A percentile compares a stretch with the other conserved stretches of the same genome.
Evolutionary conservation across 257 asterid genomes (phyloP).

Genomic region (Rehmannia glutinosa): DNA sequence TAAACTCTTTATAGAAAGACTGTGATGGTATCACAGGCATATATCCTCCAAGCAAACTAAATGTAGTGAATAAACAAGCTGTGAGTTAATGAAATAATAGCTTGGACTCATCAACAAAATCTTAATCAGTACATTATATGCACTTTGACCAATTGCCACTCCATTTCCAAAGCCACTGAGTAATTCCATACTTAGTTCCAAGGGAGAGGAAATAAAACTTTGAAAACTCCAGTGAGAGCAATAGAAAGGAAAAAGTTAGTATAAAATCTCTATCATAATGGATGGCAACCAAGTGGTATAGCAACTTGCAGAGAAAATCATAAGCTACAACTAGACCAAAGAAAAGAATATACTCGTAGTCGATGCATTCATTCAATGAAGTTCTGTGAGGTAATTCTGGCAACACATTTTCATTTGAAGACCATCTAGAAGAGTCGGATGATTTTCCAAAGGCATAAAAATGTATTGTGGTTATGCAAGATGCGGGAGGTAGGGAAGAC

Average conservation of each 20-base stretch:
- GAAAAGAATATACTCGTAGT: not conserved
- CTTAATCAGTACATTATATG: not conserved
- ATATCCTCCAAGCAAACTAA: conserved; percentile 9
- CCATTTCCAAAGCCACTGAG: not conserved
- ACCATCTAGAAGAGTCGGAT: not conserved
- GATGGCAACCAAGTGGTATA: conserved; percentile 6
- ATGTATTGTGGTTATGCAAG: not conserved
- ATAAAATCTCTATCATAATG: not conserved
- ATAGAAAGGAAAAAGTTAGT: not conserved
- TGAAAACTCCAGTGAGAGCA: not conserved
- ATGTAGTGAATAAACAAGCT: not conserved
- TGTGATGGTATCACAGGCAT: conserved; percentile 3
- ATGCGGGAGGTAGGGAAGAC: not conserved
- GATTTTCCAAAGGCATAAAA: not conserved
- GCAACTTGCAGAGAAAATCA: not conserved
- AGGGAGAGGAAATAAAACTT: not conserved
- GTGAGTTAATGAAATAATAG: not conserved
- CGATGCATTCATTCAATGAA: not conserved
- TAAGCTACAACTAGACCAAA: not conserved
- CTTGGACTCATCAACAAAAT: not conserved
- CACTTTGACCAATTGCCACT: not conserved
- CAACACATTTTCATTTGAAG: conserved; percentile 4
- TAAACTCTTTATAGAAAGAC: not conserved
- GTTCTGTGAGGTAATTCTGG: not conserved
- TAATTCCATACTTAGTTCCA: not conserved